Base-by-base conservation (phyloP, 352 stramenopile species). In the Globisporangium middletonii region DNA sequence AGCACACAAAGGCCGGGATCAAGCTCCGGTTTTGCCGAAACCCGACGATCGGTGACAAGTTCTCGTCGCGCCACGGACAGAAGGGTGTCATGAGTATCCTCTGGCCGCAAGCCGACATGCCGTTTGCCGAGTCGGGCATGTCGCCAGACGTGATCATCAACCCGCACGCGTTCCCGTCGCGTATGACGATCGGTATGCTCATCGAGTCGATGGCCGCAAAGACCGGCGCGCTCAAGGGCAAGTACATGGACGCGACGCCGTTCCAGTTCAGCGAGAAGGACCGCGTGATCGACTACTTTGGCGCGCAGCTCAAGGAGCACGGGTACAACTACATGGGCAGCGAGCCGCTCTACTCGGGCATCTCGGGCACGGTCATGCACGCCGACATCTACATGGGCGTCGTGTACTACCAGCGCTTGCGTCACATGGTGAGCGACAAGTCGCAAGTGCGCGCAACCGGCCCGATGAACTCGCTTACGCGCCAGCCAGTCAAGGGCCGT, bases 371-470 rank as follows among this genome's bases (percentile, higher is more conserved):
- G 45, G 68, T 99, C 55, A 98, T 99, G 94, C 94, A 99, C 50
- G 97, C 97, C 16, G 97, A 99, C 67, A 98, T 99, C 49, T 99
- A 99, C 83, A 99, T 99, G 57, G 98, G 98, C 45, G 86, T 99
- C n/a, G 97, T 99, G 38, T 99, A 98, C 79, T 99, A 99, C 75
- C 98, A 99, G 86, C 88, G 98, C 51, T 77, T 99, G 67, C 91
- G 97, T 56, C 98, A 99, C 86, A 99, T 99, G 98, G 98, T 99
- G 58, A 99, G 92, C 62, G 98, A 99, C 83, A 99, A 99, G 86
- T 98, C 87, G 55, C 98, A 99, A 77, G 97, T 99, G 53, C 94
- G 98, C 67, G 89, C 96, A 4, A 99, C 96, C 35, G 98, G 98
- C 12, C 94, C 96, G 38, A 97, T 99, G 63, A 99, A 99, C 77